These are phyloP conservation scores for Trichopus zeylanicus DNA, from an alignment of 116 monocot genomes.

Conservation along the genomic window DNA sequence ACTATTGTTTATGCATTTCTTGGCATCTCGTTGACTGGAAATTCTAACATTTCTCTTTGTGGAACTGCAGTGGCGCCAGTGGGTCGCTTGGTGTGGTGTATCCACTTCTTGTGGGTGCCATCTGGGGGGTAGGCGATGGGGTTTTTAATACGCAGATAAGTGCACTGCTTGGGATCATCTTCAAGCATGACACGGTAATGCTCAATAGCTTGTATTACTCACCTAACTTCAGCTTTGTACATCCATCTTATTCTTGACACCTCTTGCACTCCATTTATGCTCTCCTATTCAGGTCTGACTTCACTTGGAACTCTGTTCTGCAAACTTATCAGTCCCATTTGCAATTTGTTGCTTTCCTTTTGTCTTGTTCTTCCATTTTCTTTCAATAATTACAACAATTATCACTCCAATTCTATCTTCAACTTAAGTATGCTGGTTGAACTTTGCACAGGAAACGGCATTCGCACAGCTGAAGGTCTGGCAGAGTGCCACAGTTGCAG, in stretches of 20 bases:
- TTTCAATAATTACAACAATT: not conserved
- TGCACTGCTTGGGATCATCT: slow-evolving; percentile 77
- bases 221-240: not conserved
- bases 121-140: slow-evolving; percentile 88
- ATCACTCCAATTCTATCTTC: not conserved
- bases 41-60: not conserved
- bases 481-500: slow-evolving; percentile 72
- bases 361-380: no score
- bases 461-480: slow-evolving; percentile 91
- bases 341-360: no score
- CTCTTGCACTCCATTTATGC: not conserved
- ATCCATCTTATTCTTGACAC: not conserved
- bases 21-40: not conserved
- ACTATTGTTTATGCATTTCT: not conserved
- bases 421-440: not conserved
- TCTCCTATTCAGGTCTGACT: no score
- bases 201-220: not conserved
- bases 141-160: slow-evolving; percentile 81
- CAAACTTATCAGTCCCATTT: no score
- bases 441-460: slow-evolving; percentile 52
- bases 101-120: slow-evolving; percentile 63
- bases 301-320: no score
- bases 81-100: slow-evolving; percentile 38
- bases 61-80: slow-evolving; percentile 25
- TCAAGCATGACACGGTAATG: slow-evolving; percentile 62